Evolutionary conservation across 495 filamentous ascomycete genomes (phyloP), one percentile per base, ranked within the genome.

Genomic region (Hypoxylon intermedium): DNA sequence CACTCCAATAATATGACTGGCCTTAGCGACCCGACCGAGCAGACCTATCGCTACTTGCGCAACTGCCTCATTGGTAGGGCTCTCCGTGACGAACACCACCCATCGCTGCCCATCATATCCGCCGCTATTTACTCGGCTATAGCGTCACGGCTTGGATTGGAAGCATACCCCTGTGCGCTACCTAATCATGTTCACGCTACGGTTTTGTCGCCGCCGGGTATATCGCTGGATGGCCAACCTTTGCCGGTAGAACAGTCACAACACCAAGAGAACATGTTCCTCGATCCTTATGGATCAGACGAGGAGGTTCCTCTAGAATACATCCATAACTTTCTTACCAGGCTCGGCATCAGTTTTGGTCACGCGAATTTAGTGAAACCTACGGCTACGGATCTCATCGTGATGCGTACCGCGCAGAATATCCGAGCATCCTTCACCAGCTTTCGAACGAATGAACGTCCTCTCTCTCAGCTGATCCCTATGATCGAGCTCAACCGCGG

Each of bases 61-160:
- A 95, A 97, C 65, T 93, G 87, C 57, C 89, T 95, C 47, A 83
- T 98, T 48, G 90, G 91, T 6, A 76, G 92, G 50, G 86, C 87
- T 26, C 79, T 93, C 38, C 83, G 92, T 51, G 87, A 87, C 33
- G 65, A 71, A 7, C 74, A 77, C 0, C 91, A 95, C 59, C 83
- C 87, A 9, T 89, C 90, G 15, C 74, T 96, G 5, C 92, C 92
- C 0, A 74, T 96, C 43, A 85, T 93, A 52, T 92, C 89, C 0
- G 86, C 87, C 28, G 86, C 72, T 69, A 84, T 77, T 30, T 77
- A 67, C 47, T 83, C 66, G 50, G 74, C 62, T 52, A 54, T 76
- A 43, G 75, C 71, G 40, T 67, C 81, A 47, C 77, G 85, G 37
- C 67, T 93, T 9, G 88, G 87, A 5, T 65, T 97, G 20, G 79